Evolutionary conservation across 176 grass and related monocot species (phyloP).

Genomic region (Juncus effusus): DNA sequence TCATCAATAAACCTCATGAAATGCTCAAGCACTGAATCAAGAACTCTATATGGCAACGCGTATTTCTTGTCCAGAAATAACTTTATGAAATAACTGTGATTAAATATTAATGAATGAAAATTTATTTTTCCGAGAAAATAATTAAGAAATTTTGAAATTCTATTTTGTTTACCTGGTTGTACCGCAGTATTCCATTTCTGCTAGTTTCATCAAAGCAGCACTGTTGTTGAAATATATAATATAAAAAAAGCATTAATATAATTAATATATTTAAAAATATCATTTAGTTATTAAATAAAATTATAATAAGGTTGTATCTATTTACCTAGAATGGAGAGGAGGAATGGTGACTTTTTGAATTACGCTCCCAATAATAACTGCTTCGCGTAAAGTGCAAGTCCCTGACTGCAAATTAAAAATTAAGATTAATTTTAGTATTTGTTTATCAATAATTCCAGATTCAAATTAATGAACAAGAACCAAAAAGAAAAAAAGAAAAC

Average conservation of each 20-base stretch:
- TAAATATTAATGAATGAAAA: constrained; percentile 1
- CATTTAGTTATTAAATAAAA: background rate
- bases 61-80: constrained; percentile 98
- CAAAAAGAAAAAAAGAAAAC: too few species aligned
- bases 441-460: constrained; percentile 1
- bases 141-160: background rate
- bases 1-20: constrained; percentile 81
- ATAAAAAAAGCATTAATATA: constrained; percentile 22
- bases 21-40: constrained; percentile 84
- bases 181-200: constrained; percentile 92
- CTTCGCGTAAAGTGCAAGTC: constrained; percentile 76
- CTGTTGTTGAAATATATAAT: constrained; percentile 37
- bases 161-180: constrained; percentile 62
- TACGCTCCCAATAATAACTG: constrained; percentile 95
- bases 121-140: background rate
- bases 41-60: constrained; percentile 72
- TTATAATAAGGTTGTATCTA: background rate
- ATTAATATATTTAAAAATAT: background rate
- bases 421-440: too few species aligned
- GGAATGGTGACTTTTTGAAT: constrained; percentile 88
- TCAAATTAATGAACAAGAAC: background rate
- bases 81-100: constrained; percentile 94
- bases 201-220: constrained; percentile 80
- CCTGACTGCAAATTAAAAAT: constrained; percentile 48
- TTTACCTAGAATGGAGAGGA: constrained; percentile 76